Evolutionary conservation across 805 yeast species (phyloP).

Genomic region (Saccharomycopsis oosterbeekiorum): DNA sequence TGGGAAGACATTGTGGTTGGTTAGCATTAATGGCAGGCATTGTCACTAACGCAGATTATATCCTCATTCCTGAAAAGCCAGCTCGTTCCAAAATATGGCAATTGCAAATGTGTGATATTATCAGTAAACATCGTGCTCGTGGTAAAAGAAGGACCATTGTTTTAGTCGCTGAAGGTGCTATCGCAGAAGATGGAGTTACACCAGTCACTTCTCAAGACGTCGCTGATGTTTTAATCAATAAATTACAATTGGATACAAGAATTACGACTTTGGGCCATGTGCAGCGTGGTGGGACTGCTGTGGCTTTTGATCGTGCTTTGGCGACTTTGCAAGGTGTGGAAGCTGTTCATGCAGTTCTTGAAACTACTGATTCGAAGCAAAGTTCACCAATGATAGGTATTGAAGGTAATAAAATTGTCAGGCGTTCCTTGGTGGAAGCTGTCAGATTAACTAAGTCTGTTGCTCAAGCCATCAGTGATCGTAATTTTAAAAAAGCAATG

Average conservation of each 20-base stretch:
- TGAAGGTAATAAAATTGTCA: slow-evolving; percentile 58
- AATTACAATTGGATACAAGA: slow-evolving; percentile 66
- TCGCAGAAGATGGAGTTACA: slow-evolving; percentile 47
- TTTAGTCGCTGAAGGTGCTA: slow-evolving; percentile 80
- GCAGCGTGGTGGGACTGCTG: slow-evolving; percentile 78
- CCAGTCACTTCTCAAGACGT: slow-evolving; percentile 62
- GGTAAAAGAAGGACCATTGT: slow-evolving; percentile 76
- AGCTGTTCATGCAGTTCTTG: slow-evolving; percentile 67
- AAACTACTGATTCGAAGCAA: slow-evolving; percentile 44
- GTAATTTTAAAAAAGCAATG: slow-evolving; percentile 64
- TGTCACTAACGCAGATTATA: slow-evolving; percentile 71
- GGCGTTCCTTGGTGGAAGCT: slow-evolving; percentile 63
- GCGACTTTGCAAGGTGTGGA: slow-evolving; percentile 79
- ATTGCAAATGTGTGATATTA: slow-evolving; percentile 54
- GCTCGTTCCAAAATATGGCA: slow-evolving; percentile 56
- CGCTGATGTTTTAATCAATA: slow-evolving; percentile 50
- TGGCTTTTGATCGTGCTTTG: slow-evolving; percentile 59
- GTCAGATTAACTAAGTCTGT: slow-evolving; percentile 63
- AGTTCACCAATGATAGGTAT: slow-evolving; percentile 75
- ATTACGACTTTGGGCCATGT: slow-evolving; percentile 73
- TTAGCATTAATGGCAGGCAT: slow-evolving; percentile 73
- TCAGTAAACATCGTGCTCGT: slow-evolving; percentile 51
- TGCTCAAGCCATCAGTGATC: slow-evolving; percentile 54
- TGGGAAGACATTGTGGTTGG: slow-evolving; percentile 92
- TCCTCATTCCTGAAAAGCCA: slow-evolving; percentile 74